Base-by-base conservation (phyloP, 1,284 basidiomycete genomes). In the Mycena sp. region DNA sequence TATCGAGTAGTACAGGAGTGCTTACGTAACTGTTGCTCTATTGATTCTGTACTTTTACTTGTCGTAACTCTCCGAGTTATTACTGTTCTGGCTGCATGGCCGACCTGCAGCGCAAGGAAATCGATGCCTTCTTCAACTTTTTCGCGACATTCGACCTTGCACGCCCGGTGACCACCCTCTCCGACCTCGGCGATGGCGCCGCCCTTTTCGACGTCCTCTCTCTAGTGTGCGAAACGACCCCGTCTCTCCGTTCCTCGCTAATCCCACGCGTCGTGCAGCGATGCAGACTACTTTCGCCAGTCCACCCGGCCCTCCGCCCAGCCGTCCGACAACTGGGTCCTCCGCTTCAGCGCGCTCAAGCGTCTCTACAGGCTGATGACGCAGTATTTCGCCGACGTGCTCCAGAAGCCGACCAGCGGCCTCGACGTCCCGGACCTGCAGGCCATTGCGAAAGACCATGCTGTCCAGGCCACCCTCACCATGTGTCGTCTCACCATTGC, bases 401-500 rank as follows among this genome's bases (percentile, higher is more conserved):
- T 94, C 14, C 88, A 90, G 73, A 90, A 91, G 57, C 89, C 90
- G 0, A 90, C 89, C 1, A 83, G 83, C 37, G 81, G 85, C 10
- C 82, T 95, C 45, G 90, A 92, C 65, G 90, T 93, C 2, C 93
- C 93, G 4, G 89, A 94, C 78, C 78, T 95, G 38, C 92, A 94
- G 75, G 86, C 88, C 9, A 85, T 95, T 68, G 93, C 94, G 19
- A 91, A 93, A 75, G 89, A 92, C 71, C 77, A 86, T 66, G 85
- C 88, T 70, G 70, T 87, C 6, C 68, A 76, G n/a, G 90, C 93
- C 38, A 88, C 90, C 0, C 83, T 93, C 57, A 82, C 87, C 23
- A 84, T 96, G 76, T 94, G 93, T 71, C 86, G 93, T 63, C 83
- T 98, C 38, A 93, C 94, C 2, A 93, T 99, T 50, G 94, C 93